Base-by-base conservation (phyloP, 73 alveolate species). In the Uronychia setigera region DNA sequence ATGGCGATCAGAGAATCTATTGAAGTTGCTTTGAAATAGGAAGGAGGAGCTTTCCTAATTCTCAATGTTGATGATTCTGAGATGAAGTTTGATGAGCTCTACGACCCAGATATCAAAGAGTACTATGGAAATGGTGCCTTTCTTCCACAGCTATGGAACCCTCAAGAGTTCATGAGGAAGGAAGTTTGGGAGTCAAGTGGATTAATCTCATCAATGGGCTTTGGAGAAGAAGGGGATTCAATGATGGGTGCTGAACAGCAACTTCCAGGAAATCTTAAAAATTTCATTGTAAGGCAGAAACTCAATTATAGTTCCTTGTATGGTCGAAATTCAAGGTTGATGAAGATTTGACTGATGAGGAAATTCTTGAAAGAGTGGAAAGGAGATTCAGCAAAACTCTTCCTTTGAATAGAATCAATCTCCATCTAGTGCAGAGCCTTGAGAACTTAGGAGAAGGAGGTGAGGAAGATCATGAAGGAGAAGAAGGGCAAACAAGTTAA, bases 101-200 rank as follows among this genome's bases (percentile, higher is more conserved):
- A 79, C 35, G 92, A 86, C 74, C 92, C 92, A 32, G 81, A 86
- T 32, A 30, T 86, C 32, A 86, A 79, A 33, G 92, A 86, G 58
- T 86, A 27, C 81, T 79, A 83, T 29, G 92, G 92, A n/a, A 58
- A 78, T 26, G 35, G 46, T 14, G 46, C 81, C 9, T 78, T 79
- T 31, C 80, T 79, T 33, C 87, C 87, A 5, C 59, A 86, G 77
- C 33, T 86, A 1, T 86, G 92, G 92, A 86, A 31, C 59, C 87
- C 87, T 11, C n/a, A 0, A 26, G 92, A 86, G 58, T 58, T 77
- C 32, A 0, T 31, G 26, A 86, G 31, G 59, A 76, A 80, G 29
- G 92, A 86, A 60, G 59, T 86, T 0, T 59, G 81, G 88, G 92
- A 86, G 35, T 34, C 74, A 0, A 59, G 58, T 59, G 87, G 87